Evolutionary conservation across 108 stramenopile genomes (phyloP).

Genomic region (Phaeodactylum tricornutum): DNA sequence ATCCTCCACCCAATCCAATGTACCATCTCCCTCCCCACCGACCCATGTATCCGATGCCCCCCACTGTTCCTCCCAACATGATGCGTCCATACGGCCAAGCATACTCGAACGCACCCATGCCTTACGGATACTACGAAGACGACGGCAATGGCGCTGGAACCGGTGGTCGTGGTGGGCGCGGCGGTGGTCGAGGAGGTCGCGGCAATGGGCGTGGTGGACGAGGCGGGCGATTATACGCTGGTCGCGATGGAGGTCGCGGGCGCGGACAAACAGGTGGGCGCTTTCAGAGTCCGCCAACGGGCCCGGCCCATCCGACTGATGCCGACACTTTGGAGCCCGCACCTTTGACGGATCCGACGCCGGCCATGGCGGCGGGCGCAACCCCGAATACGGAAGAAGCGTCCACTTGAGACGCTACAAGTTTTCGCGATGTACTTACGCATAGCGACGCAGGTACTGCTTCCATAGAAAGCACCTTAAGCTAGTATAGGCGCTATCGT

Average conservation of each 20-base stretch:
- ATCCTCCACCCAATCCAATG: too few relatives aligned
- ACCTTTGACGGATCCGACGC: too few relatives aligned
- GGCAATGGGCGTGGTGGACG: neutral
- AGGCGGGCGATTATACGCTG: slow-evolving; percentile 2
- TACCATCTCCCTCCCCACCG: neutral
- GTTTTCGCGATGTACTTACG: too few relatives aligned
- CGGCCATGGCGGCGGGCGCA: too few relatives aligned
- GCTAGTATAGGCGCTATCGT: too few relatives aligned
- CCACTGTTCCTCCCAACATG: neutral
- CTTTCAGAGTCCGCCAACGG: neutral
- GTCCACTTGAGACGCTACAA: too few relatives aligned
- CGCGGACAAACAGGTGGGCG: neutral
- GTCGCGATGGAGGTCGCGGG: neutral
- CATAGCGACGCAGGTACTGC: too few relatives aligned
- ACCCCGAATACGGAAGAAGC: too few relatives aligned
- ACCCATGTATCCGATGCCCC: neutral
- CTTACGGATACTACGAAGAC: neutral
- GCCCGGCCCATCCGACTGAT: too few relatives aligned
- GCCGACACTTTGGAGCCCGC: too few relatives aligned
- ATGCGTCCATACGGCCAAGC: neutral
- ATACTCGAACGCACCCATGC: too few relatives aligned
- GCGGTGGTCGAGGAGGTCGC: slow-evolving; percentile 1
- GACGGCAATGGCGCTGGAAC: neutral
- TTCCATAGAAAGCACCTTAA: too few relatives aligned
- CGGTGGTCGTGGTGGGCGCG: neutral